phyloP scores from a whole-genome alignment of 2,329 filamentous ascomycete genomes.

The Penicillium capsulatum region DNA sequence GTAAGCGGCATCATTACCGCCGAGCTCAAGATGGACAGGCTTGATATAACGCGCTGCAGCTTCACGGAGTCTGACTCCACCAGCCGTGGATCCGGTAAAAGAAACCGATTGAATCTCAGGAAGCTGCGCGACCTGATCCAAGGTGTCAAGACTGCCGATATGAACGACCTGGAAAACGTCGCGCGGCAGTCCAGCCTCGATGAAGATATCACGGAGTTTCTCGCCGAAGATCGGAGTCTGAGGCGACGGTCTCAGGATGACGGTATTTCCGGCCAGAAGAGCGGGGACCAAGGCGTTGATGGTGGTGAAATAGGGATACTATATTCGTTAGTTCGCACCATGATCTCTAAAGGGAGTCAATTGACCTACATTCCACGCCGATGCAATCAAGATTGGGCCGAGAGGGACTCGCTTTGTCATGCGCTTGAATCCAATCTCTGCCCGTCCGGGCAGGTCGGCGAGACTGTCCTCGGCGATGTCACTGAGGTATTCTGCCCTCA shows the following conservation, averaged over 20 bases:
- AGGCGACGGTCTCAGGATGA: constrained; percentile 86
- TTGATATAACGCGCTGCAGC: constrained; percentile 77
- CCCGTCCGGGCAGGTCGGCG: constrained; percentile 72
- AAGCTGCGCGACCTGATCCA: constrained; percentile 72
- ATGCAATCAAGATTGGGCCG: constrained; percentile 51
- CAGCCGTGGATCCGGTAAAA: constrained; percentile 86
- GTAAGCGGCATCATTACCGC: constrained; percentile 89
- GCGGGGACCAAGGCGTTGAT: constrained; percentile 86
- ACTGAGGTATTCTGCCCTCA: constrained; percentile 75
- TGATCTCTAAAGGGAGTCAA: background rate
- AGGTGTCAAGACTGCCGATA: constrained; percentile 67
- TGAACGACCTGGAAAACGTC: constrained; percentile 87
- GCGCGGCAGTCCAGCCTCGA: constrained; percentile 70
- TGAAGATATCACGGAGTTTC: constrained; percentile 69
- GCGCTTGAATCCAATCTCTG: constrained; percentile 79
- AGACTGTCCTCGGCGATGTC: constrained; percentile 75
- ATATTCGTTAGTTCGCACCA: too few species aligned
- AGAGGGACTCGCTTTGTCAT: constrained; percentile 83
- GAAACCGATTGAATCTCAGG: constrained; percentile 73
- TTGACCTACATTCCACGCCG: constrained; percentile 83
- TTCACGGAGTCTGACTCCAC: constrained; percentile 70
- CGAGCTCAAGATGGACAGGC: constrained; percentile 74
- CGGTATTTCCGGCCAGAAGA: constrained; percentile 81
- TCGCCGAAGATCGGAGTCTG: constrained; percentile 87
- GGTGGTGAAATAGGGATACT: constrained; percentile 90